Conservation (phyloP, 192 early-diverging fungal genomes). For the Pecoramyces ruminantium region DNA sequence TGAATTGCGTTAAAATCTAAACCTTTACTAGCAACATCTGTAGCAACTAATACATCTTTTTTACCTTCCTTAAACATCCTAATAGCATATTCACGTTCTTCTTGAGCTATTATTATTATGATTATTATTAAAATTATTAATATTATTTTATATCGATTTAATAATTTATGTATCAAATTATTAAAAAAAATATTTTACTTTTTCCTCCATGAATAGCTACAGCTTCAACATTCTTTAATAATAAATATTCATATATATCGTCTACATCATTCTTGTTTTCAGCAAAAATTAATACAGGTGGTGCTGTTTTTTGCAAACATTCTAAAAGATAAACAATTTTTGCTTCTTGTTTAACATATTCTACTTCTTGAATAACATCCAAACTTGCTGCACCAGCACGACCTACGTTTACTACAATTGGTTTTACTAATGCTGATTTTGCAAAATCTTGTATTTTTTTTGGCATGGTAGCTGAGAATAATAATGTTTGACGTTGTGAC, state of each 20-base stretch:
- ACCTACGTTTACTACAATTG: constrained; percentile 91
- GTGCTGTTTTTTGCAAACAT: constrained; percentile 90
- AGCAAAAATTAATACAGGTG: constrained; percentile 87
- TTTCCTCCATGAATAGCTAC: constrained; percentile 94
- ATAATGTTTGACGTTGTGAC: constrained; percentile 85
- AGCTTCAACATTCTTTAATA: constrained; percentile 85
- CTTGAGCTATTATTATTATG: constrained; percentile 32
- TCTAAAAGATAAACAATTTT: constrained; percentile 89
- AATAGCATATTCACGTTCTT: constrained; percentile 94
- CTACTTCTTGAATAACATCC: constrained; percentile 95
- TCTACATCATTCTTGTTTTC: constrained; percentile 99
- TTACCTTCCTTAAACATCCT: constrained; percentile 71
- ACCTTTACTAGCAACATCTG: constrained; percentile 92
- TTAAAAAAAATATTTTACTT: constrained; percentile 17
- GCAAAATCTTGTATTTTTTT: constrained; percentile 98
- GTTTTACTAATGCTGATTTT: constrained; percentile 65
- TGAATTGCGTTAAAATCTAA: constrained; percentile 90
- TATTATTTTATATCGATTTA: no score
- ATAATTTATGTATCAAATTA: constrained; percentile 1
- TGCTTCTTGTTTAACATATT: constrained; percentile 90
- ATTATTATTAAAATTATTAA: background rate
- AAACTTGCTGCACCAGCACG: constrained; percentile 89
- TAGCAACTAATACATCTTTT: constrained; percentile 91
- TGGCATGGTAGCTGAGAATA: constrained; percentile 94
- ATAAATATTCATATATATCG: constrained; percentile 91